Percentiles rank a stretch among this genome's conserved stretches.
These are phyloP conservation scores for Aspergillus ruber DNA, from an alignment of 2,329 filamentous ascomycete genomes.

Conservation along the genomic window DNA sequence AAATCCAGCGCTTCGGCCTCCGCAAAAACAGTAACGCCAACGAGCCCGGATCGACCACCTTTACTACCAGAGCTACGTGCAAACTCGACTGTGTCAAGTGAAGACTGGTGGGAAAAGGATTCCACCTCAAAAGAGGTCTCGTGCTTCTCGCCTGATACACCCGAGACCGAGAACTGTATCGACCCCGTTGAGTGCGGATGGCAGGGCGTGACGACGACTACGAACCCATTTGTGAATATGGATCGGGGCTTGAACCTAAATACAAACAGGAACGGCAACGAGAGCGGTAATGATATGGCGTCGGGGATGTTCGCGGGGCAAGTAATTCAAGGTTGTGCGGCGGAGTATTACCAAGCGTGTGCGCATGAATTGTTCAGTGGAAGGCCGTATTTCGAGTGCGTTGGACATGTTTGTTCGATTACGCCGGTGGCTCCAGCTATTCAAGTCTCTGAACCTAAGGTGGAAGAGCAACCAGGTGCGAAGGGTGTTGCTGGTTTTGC, in stretches of 20 bases:
- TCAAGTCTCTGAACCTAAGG: no score
- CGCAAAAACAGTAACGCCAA: constrained; percentile 20
- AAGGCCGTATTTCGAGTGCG: constrained; percentile 38
- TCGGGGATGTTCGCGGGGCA: constrained; percentile 21
- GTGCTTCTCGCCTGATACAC: constrained; percentile 25
- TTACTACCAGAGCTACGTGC: constrained; percentile 14
- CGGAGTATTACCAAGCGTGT: constrained; percentile 41
- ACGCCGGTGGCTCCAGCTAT: constrained; percentile 16
- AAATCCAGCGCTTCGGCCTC: constrained; percentile 26
- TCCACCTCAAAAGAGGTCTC: constrained; percentile 13
- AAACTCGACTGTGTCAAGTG: constrained; percentile 10
- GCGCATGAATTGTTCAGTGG: constrained; percentile 39
- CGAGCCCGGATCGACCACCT: constrained; percentile 18
- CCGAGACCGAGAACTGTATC: constrained; percentile 14
- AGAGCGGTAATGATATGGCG: background rate
- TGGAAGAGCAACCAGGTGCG: no score
- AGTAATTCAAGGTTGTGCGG: constrained; percentile 28
- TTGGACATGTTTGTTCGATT: constrained; percentile 37
- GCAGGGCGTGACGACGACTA: constrained; percentile 8
- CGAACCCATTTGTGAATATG: constrained; percentile 12
- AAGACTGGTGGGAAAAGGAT: constrained; percentile 24
- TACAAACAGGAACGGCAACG: background rate
- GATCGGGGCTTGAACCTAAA: constrained; percentile 1
- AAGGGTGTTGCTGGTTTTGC: constrained; percentile 11
- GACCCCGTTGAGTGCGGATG: constrained; percentile 11